Evolutionary conservation across 768 basidiomycete genomes (phyloP), one percentile per base, ranked within the genome.

Genomic region (Tylopilus rubrobrunneus): DNA sequence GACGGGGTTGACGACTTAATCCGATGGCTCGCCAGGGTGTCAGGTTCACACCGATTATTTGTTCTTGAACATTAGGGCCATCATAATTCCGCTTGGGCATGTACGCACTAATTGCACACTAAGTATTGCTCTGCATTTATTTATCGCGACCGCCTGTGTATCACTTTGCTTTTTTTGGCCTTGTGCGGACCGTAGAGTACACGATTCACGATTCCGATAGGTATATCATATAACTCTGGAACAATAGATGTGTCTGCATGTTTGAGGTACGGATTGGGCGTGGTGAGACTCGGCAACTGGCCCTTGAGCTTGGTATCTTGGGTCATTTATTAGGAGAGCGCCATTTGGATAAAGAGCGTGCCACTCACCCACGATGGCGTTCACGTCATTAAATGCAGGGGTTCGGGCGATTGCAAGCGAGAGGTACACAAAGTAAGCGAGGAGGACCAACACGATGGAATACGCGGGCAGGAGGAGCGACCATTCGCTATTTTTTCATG

Each of bases 391-490:
- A 56, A 92, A 86, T 9, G 78, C 60, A 4, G 92, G 92, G 12
- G 90, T 90, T 11, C 75, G 76, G 40, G 79, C 77, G 14, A 93
- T 70, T 3, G 90, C 89, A 58, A 94, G 74, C 7, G 87, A 79
- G 60, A 86, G 85, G 65, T 94, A 93, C 7, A 78, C 75, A 62
- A 83, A 78, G 67, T 93, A 94, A 7, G 89, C 86, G 55, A 88
- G 77, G 49, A 93, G 78, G 49, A 84, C 79, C 10, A 85, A 58
- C 47, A 92, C 73, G 49, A 89, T 73, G 11, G 86, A 78, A 73
- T 86, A 94, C 5, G 92, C 80, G 27, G 92, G 92, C 17, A 93
- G 62, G 19, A 93, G 79, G 27, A 94, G 61, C 27, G 89, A 80
- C 92, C 92, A 94, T 75, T 94, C 90, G 19, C 92, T 93, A 57